A percentile compares a stretch with the other conserved stretches of the same genome.
These are phyloP conservation scores for Planoprotostelium fungivorum DNA, from an alignment of 78 protist species.

Conservation along the genomic window DNA sequence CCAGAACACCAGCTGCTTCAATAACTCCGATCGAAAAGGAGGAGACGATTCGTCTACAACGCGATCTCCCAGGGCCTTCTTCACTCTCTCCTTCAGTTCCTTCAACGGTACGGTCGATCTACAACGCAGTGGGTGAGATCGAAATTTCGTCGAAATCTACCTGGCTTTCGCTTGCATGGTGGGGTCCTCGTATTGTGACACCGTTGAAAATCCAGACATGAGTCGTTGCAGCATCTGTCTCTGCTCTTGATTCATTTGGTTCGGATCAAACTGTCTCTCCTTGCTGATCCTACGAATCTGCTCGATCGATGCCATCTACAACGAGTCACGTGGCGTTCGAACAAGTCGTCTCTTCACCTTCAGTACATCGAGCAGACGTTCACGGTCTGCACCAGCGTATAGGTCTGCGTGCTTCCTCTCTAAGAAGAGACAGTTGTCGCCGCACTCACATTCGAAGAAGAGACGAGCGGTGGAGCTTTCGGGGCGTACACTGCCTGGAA, in stretches of 20 bases:
- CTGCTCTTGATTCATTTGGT: neutral
- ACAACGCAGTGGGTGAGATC: neutral
- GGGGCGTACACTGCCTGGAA: neutral
- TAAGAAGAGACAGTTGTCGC: neutral
- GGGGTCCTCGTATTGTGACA: neutral
- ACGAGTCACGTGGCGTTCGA: neutral
- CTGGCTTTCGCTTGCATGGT: neutral
- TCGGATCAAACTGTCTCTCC: neutral
- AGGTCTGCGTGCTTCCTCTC: neutral
- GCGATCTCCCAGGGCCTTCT: neutral
- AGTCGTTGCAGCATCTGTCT: neutral
- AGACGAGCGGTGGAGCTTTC: neutral
- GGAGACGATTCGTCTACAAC: neutral
- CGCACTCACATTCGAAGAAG: neutral
- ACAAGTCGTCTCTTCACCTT: too few species aligned
- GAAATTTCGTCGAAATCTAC: neutral
- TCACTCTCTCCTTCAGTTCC: neutral
- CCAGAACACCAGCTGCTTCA: slow-evolving; percentile 60
- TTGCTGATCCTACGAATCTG: neutral
- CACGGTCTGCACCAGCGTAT: neutral
- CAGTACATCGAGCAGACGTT: neutral
- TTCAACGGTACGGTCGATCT: neutral
- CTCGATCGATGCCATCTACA: neutral
- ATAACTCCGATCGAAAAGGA: neutral
- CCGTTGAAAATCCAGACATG: neutral